A percentile compares a stretch with the other conserved stretches of the same genome.
Conservation (phyloP, 495 filamentous ascomycete species). For the Viridothelium virens region DNA sequence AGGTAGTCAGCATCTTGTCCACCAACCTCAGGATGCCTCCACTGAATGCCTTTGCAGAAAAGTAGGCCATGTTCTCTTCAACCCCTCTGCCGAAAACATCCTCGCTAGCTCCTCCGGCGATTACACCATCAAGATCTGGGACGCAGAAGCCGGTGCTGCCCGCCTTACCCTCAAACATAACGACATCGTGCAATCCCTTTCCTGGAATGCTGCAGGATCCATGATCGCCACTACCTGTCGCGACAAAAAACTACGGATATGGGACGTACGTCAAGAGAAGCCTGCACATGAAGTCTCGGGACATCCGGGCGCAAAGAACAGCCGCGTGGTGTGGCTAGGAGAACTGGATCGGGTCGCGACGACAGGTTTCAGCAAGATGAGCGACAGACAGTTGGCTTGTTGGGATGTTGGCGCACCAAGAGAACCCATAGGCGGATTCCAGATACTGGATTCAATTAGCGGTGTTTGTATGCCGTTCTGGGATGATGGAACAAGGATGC, state of each 20-base stretch:
- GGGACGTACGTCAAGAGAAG: conserved; percentile 91
- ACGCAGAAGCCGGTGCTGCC: conserved; percentile 70
- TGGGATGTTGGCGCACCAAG: conserved; percentile 81
- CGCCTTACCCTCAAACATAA: conserved; percentile 69
- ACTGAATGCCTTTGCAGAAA: conserved; percentile 50
- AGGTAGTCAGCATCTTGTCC: conserved; percentile 34
- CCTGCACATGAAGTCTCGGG: conserved; percentile 77
- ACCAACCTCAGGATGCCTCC: neutral
- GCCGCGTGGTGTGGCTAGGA: conserved; percentile 90
- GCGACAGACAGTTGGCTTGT: conserved; percentile 86
- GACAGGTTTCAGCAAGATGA: conserved; percentile 96
- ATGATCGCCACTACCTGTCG: conserved; percentile 87
- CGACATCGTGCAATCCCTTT: conserved; percentile 89
- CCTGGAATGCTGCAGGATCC: conserved; percentile 89
- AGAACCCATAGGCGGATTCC: conserved; percentile 82
- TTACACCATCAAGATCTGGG: conserved; percentile 92
- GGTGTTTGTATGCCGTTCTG: conserved; percentile 99
- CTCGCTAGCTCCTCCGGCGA: conserved; percentile 94
- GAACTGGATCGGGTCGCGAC: conserved; percentile 91
- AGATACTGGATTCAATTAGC: conserved; percentile 83
- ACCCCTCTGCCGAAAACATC: conserved; percentile 91
- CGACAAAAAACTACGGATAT: conserved; percentile 95
- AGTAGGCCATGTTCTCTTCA: conserved; percentile 94
- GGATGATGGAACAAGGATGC: conserved; percentile 88
- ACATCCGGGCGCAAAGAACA: conserved; percentile 92